A percentile compares a stretch with the other conserved stretches of the same genome.
Conservation (phyloP, 768 basidiomycete species). For the Pholiota molesta region DNA sequence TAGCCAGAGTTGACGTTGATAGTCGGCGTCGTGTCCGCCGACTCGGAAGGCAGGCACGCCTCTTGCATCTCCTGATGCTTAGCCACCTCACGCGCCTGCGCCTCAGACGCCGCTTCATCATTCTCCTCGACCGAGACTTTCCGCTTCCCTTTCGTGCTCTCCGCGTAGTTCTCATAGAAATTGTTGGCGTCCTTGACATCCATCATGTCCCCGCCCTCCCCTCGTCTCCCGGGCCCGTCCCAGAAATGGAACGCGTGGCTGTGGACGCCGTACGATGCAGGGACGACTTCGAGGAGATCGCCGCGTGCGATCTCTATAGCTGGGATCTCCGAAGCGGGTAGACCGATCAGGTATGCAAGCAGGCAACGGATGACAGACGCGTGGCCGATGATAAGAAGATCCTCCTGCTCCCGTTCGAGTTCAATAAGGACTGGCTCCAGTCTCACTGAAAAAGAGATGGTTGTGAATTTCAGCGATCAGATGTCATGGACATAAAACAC, state of each 20-base stretch:
- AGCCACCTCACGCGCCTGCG: not conserved
- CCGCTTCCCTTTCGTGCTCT: constrained; percentile 69
- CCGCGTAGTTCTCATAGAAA: constrained; percentile 90
- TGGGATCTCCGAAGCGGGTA: constrained; percentile 95
- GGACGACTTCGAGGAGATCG: constrained; percentile 92
- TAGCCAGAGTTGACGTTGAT: not conserved
- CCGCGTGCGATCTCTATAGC: constrained; percentile 97
- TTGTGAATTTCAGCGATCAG: not conserved
- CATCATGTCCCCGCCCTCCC: constrained; percentile 26
- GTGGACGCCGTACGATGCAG: constrained; percentile 88
- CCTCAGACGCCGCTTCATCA: constrained; percentile 7
- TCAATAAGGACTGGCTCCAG: constrained; percentile 94
- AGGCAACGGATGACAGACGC: constrained; percentile 97
- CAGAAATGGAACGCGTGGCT: constrained; percentile 91
- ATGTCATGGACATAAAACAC: constrained; percentile 5
- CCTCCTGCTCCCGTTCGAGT: constrained; percentile 91
- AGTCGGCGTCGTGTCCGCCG: not conserved
- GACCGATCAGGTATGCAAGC: constrained; percentile 89
- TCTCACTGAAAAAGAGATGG: constrained; percentile 60
- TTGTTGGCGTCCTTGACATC: constrained; percentile 65
- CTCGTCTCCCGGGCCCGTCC: constrained; percentile 77
- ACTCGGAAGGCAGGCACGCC: not conserved
- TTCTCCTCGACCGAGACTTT: constrained; percentile 30
- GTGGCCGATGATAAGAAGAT: constrained; percentile 95
- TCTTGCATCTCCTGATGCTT: not conserved